Conservation (phyloP, 2,329 filamentous ascomycete genomes). For the Aspergillus persii region DNA sequence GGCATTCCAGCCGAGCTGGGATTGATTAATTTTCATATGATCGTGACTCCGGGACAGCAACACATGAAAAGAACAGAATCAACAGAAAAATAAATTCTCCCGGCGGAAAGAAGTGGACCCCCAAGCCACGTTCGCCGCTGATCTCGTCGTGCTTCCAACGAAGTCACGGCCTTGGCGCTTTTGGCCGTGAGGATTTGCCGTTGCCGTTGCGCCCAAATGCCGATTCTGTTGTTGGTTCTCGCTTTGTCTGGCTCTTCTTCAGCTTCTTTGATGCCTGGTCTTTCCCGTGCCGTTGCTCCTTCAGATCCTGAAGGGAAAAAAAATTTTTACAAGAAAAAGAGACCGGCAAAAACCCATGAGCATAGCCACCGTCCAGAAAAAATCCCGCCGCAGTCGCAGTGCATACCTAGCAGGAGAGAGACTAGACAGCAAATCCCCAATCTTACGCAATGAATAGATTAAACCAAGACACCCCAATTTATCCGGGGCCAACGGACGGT, state of each 20-base stretch:
- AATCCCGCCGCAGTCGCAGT: too few relatives aligned
- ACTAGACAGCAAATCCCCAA: background rate
- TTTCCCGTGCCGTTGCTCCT: too few relatives aligned
- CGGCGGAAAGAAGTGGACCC: slow-evolving; percentile 6
- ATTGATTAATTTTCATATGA: background rate
- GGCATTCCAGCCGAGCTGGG: background rate
- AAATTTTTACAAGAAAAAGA: too few relatives aligned
- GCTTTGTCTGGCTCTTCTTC: too few relatives aligned
- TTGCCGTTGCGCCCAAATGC: slow-evolving; percentile 3
- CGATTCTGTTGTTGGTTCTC: background rate
- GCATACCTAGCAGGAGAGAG: too few relatives aligned
- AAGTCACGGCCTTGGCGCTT: background rate
- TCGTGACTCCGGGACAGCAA: background rate
- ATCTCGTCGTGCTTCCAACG: slow-evolving; percentile 1
- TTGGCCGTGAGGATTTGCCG: background rate
- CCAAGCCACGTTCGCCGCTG: slow-evolving; percentile 6
- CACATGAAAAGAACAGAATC: background rate
- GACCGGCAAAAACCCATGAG: too few relatives aligned
- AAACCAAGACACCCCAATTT: slow-evolving; percentile 7
- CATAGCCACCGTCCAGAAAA: too few relatives aligned
- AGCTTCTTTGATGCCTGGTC: too few relatives aligned
- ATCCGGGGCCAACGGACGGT: slow-evolving; percentile 3
- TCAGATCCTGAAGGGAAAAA: too few relatives aligned
- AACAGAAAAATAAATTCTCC: background rate
- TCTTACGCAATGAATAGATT: slow-evolving; percentile 10